These are phyloP conservation scores for Penicillium malachiteum DNA, from an alignment of 495 filamentous ascomycete genomes.

Conservation along the genomic window DNA sequence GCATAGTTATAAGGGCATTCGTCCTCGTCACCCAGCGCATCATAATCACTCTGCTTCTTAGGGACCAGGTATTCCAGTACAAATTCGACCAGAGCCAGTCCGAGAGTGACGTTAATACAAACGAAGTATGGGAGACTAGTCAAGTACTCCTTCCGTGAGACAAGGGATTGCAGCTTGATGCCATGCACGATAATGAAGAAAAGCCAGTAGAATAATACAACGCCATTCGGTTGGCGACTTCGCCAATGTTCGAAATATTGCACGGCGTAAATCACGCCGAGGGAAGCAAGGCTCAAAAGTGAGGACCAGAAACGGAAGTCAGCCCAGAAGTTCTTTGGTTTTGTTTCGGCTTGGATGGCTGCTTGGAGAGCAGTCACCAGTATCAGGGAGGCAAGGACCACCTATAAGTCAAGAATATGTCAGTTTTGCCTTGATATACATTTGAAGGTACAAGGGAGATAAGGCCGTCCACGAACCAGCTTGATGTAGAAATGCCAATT, in stretches of 20 bases:
- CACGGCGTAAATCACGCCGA: slow-evolving; percentile 76
- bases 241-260: slow-evolving; percentile 93
- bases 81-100: slow-evolving; percentile 72
- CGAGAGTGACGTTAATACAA: slow-evolving; percentile 71
- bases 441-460: neutral
- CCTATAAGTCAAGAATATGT: slow-evolving; percentile 49
- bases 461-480: slow-evolving; percentile 57
- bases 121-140: slow-evolving; percentile 73
- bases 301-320: slow-evolving; percentile 94
- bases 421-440: slow-evolving; percentile 10
- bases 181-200: slow-evolving; percentile 77
- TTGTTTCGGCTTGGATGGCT: slow-evolving; percentile 71
- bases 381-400: slow-evolving; percentile 66
- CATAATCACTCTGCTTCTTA: slow-evolving; percentile 83
- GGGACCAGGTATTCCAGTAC: slow-evolving; percentile 84
- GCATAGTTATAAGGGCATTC: slow-evolving; percentile 96
- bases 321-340: slow-evolving; percentile 64
- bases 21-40: slow-evolving; percentile 79
- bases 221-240: slow-evolving; percentile 84
- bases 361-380: slow-evolving; percentile 69
- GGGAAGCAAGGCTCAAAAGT: slow-evolving; percentile 71
- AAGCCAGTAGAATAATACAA: slow-evolving; percentile 96
- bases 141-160: slow-evolving; percentile 70
- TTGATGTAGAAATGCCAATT: slow-evolving; percentile 97
- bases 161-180: slow-evolving; percentile 85